Base-by-base conservation (phyloP, 2,329 filamentous ascomycete genomes). In the Diaporthe australafricana region DNA sequence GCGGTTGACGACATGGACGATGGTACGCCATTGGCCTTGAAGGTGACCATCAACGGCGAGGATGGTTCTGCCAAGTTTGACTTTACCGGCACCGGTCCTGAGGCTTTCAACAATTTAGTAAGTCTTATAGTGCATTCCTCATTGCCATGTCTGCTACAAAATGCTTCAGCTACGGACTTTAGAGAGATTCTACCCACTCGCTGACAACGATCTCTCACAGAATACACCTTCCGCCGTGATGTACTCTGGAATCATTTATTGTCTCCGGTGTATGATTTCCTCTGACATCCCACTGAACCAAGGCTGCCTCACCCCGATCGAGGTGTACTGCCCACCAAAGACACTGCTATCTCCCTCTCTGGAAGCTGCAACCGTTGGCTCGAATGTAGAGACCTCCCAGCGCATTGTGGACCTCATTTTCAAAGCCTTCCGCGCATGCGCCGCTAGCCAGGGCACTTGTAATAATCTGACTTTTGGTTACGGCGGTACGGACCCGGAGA, bases 1-100 rank as follows among this genome's bases (percentile, higher is more conserved):
- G 92, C 93, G 0, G 85, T 90, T 1, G 93, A 96, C 77, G 93
- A 91, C 82, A 95, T 95, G 92, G 93, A 96, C 75, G 93, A 95
- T 75, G 93, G 93, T 16, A 92, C 88, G 2, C 53, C 53, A 25
- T 38, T 56, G n/a, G 53, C 53, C n/a, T 52, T 50, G 30, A 92
- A 92, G 0, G 94, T 95, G 76, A 85, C 88, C 60, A 85, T 95
- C 6, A 95, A 95, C 73, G 88, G 94, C 0, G 85, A 90, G 0
- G 91, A 92, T 38, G 93, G 93, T 6, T 91, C 93, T 72, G 93
- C 93, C 0, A 83, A 91, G 0, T 95, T 95, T 76, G 89, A 95
- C 79, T 92, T 94, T 77, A 85, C 84, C 0, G 92, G 92, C 25
- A 94, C 92, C 0, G 92, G 92, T 0, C 88, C 90, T 0, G 91